Percentiles rank a stretch among this genome's conserved stretches.
phyloP scores from a whole-genome alignment of 2,329 filamentous ascomycete species.

The Cryphonectria japonica region DNA sequence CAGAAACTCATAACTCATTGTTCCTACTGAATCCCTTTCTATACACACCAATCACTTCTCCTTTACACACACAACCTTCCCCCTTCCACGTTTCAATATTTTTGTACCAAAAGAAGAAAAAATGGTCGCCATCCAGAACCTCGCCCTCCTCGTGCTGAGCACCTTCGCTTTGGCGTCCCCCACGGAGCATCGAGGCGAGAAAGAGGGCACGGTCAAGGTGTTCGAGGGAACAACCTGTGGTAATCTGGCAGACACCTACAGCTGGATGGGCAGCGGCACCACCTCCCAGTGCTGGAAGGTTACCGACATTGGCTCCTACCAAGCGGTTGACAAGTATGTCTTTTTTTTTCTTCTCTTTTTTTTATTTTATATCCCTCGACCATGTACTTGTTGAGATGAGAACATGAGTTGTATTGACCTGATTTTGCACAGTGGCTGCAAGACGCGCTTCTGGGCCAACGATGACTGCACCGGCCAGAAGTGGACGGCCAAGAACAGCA shows the following conservation, averaged over 20 bases:
- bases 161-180: background rate
- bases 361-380: background rate
- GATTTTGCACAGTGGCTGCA: background rate
- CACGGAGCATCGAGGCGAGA: background rate
- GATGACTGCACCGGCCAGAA: background rate
- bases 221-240: background rate
- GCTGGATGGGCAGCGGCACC: background rate
- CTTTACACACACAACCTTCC: background rate
- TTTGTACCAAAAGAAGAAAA: background rate
- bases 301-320: background rate
- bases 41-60: background rate
- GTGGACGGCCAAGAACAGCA: background rate
- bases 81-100: background rate
- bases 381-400: background rate
- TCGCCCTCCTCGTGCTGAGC: background rate
- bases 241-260: background rate
- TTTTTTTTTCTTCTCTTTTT: background rate
- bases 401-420: background rate
- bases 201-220: background rate
- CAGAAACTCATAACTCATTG: background rate
- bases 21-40: background rate
- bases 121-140: background rate
- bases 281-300: background rate
- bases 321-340: background rate
- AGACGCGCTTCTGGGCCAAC: background rate